Conservation (phyloP, 2,329 filamentous ascomycete genomes). For the Xylaria sp. region DNA sequence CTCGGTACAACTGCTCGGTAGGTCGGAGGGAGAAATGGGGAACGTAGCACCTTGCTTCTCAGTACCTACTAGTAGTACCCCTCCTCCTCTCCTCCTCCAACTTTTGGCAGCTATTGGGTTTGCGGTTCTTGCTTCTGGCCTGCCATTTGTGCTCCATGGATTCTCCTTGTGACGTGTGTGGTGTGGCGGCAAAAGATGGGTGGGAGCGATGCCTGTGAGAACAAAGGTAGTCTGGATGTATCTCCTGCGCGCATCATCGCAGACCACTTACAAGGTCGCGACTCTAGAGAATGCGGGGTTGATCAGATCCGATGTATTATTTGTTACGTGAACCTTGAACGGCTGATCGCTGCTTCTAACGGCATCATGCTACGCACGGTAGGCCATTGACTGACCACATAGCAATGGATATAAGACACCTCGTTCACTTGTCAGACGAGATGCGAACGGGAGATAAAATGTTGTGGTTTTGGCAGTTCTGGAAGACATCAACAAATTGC, state of each 20-base stretch:
- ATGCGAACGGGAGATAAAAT: too few relatives aligned
- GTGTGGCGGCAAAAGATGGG: constrained; percentile 19
- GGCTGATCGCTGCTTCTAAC: constrained; percentile 33
- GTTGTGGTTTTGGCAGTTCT: neutral
- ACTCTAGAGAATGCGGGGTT: constrained; percentile 38
- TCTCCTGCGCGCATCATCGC: constrained; percentile 27
- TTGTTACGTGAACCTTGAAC: constrained; percentile 24
- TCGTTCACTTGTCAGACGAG: too few relatives aligned
- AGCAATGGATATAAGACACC: neutral
- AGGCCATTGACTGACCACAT: neutral
- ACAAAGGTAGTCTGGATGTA: constrained; percentile 33
- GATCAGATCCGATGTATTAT: constrained; percentile 20
- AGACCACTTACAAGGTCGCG: constrained; percentile 35
- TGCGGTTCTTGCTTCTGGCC: constrained; percentile 13
- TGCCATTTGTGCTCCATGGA: constrained; percentile 16
- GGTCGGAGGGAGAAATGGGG: constrained; percentile 26
- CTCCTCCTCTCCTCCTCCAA: constrained; percentile 18
- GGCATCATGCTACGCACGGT: constrained; percentile 26
- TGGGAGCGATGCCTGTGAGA: constrained; percentile 11
- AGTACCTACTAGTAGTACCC: too few relatives aligned
- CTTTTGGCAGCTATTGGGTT: constrained; percentile 7
- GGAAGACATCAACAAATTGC: constrained; percentile 31
- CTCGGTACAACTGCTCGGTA: constrained; percentile 15
- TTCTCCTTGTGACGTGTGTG: constrained; percentile 24
- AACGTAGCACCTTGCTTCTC: neutral